Base-by-base conservation (phyloP, 768 basidiomycete genomes). In the Hebeloma cylindrosporum region DNA sequence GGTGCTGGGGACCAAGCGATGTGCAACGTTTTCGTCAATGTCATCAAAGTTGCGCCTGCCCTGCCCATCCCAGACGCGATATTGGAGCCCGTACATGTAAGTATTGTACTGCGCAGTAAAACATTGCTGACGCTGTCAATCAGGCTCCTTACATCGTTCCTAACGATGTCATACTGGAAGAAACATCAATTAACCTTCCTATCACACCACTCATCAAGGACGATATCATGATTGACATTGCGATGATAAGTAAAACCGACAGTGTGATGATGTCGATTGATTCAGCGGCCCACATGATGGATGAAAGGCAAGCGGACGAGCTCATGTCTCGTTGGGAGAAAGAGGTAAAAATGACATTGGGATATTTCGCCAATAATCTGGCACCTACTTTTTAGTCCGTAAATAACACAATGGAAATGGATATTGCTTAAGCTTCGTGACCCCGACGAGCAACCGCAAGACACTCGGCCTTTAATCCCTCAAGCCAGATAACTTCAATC, bases 401-500 rank as follows among this genome's bases (percentile, higher is more conserved):
- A 16, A 26, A 33, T n/a, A 11, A 31, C 14, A 7, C 14, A 27
- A 10, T 23, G 13, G 25, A 14, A 14, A 16, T 16, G 11, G 33
- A 30, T 20, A 23, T 13, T 13, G 13, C 28, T 18, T 31, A 26
- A 21, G 20, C 35, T 21, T 55, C 42, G 56, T 74, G 78, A 16
- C 77, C 81, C 49, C 75, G 73, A 45, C 94, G 78, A 16, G 96
- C 96, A 40, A 80, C 84, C 18, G 70, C 69, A 43, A 98, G 69
- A 66, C 95, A 97, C 53, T 87, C 79, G 27, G 83, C 73, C 58
- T 92, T 89, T 31, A 96, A 60, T 2, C 82, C 85, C 18, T 71
- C 70, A 14, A 90, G 48, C 80, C 89, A 86, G n/a, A 86, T 57
- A 0, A 96, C 79, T 34, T 86, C 78, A 4, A 92, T 72, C 3